Evolutionary conservation across 371 early-diverging fungal species (phyloP).

Genomic region (Cokeromyces recurvatus): DNA sequence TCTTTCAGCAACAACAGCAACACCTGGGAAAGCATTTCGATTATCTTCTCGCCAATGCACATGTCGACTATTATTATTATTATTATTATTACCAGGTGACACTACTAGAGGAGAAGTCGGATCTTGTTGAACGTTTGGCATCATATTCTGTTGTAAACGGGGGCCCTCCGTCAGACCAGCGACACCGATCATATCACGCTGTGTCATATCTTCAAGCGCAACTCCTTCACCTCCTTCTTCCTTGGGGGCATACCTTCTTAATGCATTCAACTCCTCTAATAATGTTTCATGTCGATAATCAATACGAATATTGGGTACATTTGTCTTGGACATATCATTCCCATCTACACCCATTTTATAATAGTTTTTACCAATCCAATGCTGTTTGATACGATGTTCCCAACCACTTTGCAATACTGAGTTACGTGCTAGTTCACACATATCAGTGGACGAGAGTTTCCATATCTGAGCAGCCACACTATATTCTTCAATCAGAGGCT

Average conservation of each 20-base stretch:
- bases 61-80: too few relatives aligned
- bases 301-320: constrained; percentile 95
- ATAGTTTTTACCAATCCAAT: constrained; percentile 91
- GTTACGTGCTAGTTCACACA: constrained; percentile 98
- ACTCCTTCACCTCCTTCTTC: too few relatives aligned
- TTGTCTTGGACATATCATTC: constrained; percentile 93
- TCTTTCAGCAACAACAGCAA: constrained; percentile 8
- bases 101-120: too few relatives aligned
- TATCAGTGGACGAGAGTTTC: constrained; percentile 92
- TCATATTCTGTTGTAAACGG: constrained; percentile 19
- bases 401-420: constrained; percentile 94
- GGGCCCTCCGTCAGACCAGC: constrained; percentile 22
- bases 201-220: background rate
- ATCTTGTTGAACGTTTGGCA: too few relatives aligned
- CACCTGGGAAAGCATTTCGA: constrained; percentile 6
- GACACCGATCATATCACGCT: constrained; percentile 27
- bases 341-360: constrained; percentile 73
- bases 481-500: constrained; percentile 99
- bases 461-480: constrained; percentile 98
- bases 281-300: constrained; percentile 84
- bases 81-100: too few relatives aligned
- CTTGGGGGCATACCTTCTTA: constrained; percentile 35
- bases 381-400: constrained; percentile 85
- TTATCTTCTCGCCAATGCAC: constrained; percentile 1
- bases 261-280: constrained; percentile 72